Conservation (phyloP, 2,329 filamentous ascomycete genomes). For the Dactylellina drechsleri region DNA sequence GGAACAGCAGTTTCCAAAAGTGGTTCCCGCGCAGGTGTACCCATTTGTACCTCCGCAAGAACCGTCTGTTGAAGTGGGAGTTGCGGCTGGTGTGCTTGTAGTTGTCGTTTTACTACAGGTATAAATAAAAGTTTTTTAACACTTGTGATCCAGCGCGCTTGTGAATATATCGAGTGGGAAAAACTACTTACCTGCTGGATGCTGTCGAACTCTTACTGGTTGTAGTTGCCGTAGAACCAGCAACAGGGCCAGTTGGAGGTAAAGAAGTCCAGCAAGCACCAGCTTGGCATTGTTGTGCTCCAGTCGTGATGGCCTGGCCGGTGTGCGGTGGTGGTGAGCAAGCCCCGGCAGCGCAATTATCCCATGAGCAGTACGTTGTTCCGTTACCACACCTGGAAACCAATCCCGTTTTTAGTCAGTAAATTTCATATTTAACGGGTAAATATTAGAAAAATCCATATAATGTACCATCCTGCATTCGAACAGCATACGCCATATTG, state of each 20-base stretch:
- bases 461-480: conserved; percentile 22
- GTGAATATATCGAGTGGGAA: conserved; percentile 1
- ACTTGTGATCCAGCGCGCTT: too few relatives aligned
- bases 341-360: conserved; percentile 28
- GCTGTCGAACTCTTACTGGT: not conserved
- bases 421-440: not conserved
- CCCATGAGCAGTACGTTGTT: conserved; percentile 4
- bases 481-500: conserved; percentile 37
- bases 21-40: conserved; percentile 27
- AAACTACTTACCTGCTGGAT: not conserved
- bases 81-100: conserved; percentile 21
- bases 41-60: conserved; percentile 29
- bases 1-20: conserved; percentile 32
- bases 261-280: conserved; percentile 36
- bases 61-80: conserved; percentile 21
- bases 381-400: conserved; percentile 26
- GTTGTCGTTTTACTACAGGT: too few relatives aligned
- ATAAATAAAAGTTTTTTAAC: too few relatives aligned
- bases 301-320: not conserved
- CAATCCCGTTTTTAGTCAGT: not conserved
- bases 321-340: conserved; percentile 12
- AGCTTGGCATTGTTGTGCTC: conserved; percentile 1
- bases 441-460: too few relatives aligned
- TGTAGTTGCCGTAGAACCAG: not conserved
- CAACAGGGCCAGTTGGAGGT: conserved; percentile 24